Evolutionary conservation across 139 green algal genomes (phyloP).

Genomic region (Volvox reticuliferus): DNA sequence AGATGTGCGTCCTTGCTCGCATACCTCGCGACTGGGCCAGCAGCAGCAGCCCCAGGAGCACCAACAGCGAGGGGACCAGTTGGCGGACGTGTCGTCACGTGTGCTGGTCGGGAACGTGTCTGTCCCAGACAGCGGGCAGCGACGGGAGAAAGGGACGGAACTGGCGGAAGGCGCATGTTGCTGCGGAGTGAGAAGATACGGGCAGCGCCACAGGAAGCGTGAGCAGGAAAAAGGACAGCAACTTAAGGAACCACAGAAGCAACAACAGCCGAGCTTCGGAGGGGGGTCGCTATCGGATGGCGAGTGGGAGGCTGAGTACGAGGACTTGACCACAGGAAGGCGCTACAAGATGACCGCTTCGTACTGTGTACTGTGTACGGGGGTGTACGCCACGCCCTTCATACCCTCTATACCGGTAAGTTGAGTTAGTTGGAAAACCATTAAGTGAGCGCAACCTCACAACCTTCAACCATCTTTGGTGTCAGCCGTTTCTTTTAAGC

Average conservation of each 20-base stretch:
- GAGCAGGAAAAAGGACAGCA: background rate
- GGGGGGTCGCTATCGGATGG: background rate
- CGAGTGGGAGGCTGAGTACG: slow-evolving; percentile 35
- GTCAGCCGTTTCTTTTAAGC: no score
- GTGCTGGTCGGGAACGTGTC: no score
- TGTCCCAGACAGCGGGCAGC: no score
- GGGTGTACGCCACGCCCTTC: slow-evolving; percentile 45
- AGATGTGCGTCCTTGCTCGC: no score
- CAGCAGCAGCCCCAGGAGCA: background rate
- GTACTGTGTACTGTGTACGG: slow-evolving; percentile 44
- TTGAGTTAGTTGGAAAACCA: background rate
- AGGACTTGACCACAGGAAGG: slow-evolving; percentile 27
- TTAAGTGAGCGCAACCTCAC: no score
- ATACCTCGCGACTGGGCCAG: background rate
- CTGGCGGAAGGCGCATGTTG: no score
- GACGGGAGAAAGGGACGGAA: no score
- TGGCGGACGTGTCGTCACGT: no score
- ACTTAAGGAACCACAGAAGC: background rate
- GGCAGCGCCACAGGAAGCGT: background rate
- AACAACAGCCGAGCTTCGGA: background rate
- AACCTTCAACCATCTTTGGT: no score
- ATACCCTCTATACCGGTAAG: slow-evolving; percentile 36
- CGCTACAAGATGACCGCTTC: slow-evolving; percentile 21
- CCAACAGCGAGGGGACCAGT: background rate
- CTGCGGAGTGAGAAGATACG: no score